These are phyloP conservation scores for Kodamaea sagamina DNA, from an alignment of 805 yeast genomes.

Conservation along the genomic window DNA sequence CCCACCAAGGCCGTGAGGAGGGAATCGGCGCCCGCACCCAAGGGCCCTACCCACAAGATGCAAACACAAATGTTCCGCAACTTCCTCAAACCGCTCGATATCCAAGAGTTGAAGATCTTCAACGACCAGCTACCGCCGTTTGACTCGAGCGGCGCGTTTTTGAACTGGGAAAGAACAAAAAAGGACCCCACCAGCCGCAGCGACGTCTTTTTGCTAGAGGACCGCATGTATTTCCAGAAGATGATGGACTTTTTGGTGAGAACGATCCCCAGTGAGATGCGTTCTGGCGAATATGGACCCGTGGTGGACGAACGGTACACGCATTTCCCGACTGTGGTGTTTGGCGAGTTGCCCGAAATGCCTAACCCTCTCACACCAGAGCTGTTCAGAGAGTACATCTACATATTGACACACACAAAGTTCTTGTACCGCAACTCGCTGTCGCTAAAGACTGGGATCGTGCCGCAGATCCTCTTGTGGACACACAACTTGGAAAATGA, in stretches of 20 bases:
- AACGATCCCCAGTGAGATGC: conserved; percentile 34
- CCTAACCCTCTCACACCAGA: conserved; percentile 29
- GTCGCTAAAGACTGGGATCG: conserved; percentile 36
- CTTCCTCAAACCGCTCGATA: conserved; percentile 36
- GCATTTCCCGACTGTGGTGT: conserved; percentile 24
- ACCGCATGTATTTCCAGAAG: conserved; percentile 30
- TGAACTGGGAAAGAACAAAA: conserved; percentile 27
- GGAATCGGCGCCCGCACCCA: conserved; percentile 4
- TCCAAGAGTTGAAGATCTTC: conserved; percentile 35
- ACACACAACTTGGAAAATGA: conserved; percentile 39
- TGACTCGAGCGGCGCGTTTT: conserved; percentile 26
- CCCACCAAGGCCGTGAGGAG: background rate
- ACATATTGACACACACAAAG: conserved; percentile 36
- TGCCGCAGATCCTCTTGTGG: conserved; percentile 38
- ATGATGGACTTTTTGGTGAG: conserved; percentile 36
- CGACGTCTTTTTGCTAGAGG: conserved; percentile 29
- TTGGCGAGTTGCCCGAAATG: conserved; percentile 36
- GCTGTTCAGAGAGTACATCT: conserved; percentile 37
- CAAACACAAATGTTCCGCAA: conserved; percentile 30
- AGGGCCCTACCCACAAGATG: conserved; percentile 10
- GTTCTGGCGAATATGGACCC: conserved; percentile 9
- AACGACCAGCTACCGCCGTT: conserved; percentile 26
- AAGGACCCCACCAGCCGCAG: conserved; percentile 20
- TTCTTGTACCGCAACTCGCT: conserved; percentile 34
- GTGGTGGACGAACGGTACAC: conserved; percentile 7